These are phyloP conservation scores for Cladosporium sphaerospermum DNA, from an alignment of 2,329 filamentous ascomycete species.

Conservation along the genomic window DNA sequence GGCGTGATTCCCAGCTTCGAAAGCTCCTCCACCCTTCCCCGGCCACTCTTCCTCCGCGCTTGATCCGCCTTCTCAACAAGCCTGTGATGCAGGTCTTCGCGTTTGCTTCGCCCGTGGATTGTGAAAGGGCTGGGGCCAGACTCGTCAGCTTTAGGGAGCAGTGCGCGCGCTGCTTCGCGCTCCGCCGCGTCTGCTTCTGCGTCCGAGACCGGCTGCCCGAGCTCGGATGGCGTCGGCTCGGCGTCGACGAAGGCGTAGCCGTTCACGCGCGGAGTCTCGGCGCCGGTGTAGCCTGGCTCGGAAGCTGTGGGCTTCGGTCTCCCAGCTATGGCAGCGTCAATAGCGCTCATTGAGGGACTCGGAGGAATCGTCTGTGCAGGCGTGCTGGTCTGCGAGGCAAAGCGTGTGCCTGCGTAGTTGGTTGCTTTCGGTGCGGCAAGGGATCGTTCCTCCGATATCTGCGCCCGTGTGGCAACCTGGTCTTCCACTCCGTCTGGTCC, in stretches of 20 bases:
- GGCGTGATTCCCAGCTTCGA: conserved; percentile 32
- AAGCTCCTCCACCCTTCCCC: conserved; percentile 36
- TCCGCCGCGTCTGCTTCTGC: conserved; percentile 29
- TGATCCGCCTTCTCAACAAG: conserved; percentile 79
- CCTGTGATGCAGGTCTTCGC: conserved; percentile 76
- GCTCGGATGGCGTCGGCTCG: conserved; percentile 52
- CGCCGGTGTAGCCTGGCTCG: conserved; percentile 54
- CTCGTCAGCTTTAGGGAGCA: conserved; percentile 44
- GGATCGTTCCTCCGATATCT: conserved; percentile 64
- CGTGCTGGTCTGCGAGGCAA: conserved; percentile 44
- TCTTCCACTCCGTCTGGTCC: conserved; percentile 57
- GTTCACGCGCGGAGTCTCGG: conserved; percentile 83
- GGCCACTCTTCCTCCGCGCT: conserved; percentile 60
- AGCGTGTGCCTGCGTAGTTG: conserved; percentile 75
- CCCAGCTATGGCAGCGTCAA: conserved; percentile 78
- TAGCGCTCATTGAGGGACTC: conserved; percentile 77
- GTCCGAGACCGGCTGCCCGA: conserved; percentile 43
- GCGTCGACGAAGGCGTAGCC: conserved; percentile 94
- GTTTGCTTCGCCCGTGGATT: conserved; percentile 64
- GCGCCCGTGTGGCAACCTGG: conserved; percentile 52
- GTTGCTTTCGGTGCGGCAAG: conserved; percentile 71
- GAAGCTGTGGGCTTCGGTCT: conserved; percentile 57
- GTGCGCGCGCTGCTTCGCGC: conserved; percentile 32
- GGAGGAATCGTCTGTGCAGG: conserved; percentile 47
- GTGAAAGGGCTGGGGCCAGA: conserved; percentile 69